Base-by-base conservation (phyloP, 2,329 filamentous ascomycete genomes). In the Sclerotinia borealis region DNA sequence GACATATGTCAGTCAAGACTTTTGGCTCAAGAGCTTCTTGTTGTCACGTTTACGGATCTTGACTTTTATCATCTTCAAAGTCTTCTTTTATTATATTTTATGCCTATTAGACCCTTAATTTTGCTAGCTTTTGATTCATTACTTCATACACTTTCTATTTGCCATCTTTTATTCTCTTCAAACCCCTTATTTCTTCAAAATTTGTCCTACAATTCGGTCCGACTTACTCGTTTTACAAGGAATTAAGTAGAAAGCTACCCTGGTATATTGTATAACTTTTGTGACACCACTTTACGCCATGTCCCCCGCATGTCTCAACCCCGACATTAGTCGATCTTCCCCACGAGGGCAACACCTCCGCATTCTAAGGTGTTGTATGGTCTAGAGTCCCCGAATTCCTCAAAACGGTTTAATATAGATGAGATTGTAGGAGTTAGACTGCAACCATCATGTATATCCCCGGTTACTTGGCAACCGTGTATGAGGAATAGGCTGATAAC, bases 131-230 rank as follows among this genome's bases (percentile, higher is more conserved):
- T 34, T 34, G 13, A 45, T 10, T 19, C n/a, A 25, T 45, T 34
- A 15, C 27, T 34, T 13, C 13, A 31, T 17, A n/a, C 27, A 11
- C 17, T n/a, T 7, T 9, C n/a, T 17, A 11, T 34, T 22, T 34
- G 11, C 22, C 9, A 27, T 25, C 39, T 9, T 34, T 34, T 34
- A 45, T 19, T 10, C 22, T 29, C 19, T 6, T n/a, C 11, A 2
- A 39, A 3, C 27, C 17, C 36, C 36, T 47, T 54, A 31, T 37
- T 41, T 48, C 25, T n/a, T 25, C 34, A 48, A 10, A 45, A 13
- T 48, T 19, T 41, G 41, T 62, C 50, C 37, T 62, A 62, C 41
- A 56, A 55, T 58, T 62, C 60, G 60, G 60, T 47, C 60, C 60
- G 60, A 62, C 60, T 56, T 49, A 25, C 52, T 62, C 41, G 13